Conservation (phyloP, 2,329 filamentous ascomycete species). For the Escovopsis sp. region DNA sequence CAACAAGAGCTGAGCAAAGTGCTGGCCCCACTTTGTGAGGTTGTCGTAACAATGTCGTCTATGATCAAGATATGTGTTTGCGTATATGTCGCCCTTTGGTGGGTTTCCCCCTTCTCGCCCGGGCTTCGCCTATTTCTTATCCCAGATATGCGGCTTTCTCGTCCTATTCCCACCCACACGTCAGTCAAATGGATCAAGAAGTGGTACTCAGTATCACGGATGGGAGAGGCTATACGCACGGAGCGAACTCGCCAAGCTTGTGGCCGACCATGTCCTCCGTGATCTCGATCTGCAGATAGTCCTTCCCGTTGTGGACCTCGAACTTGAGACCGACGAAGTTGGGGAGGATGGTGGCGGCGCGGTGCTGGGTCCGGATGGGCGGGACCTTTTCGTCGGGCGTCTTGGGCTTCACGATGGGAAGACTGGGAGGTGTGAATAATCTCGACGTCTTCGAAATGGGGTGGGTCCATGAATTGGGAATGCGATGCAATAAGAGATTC, state of each 20-base stretch:
- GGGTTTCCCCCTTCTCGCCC: no score
- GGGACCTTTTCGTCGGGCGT: constrained; percentile 45
- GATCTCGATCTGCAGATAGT: constrained; percentile 65
- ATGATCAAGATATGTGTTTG: no score
- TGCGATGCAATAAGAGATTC: no score
- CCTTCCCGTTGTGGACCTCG: constrained; percentile 83
- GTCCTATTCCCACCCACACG: constrained; percentile 24
- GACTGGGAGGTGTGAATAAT: constrained; percentile 21
- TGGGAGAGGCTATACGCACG: constrained; percentile 39
- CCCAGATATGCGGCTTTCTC: constrained; percentile 42
- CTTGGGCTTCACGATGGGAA: constrained; percentile 47
- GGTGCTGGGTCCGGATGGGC: constrained; percentile 74
- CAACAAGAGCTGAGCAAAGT: not conserved
- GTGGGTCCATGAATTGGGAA: not conserved
- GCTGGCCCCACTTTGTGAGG: not conserved
- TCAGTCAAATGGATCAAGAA: not conserved
- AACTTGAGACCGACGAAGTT: constrained; percentile 86
- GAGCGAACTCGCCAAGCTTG: constrained; percentile 83
- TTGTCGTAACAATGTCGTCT: constrained; percentile 5
- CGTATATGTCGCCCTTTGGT: no score
- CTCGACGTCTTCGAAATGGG: constrained; percentile 1
- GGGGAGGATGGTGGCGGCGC: constrained; percentile 76
- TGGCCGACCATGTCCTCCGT: constrained; percentile 95
- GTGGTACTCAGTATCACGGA: not conserved
- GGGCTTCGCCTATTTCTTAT: constrained; percentile 22